Conservation (phyloP, 202 grass and related monocot genomes). For the Cymbopogon flexuosus region DNA sequence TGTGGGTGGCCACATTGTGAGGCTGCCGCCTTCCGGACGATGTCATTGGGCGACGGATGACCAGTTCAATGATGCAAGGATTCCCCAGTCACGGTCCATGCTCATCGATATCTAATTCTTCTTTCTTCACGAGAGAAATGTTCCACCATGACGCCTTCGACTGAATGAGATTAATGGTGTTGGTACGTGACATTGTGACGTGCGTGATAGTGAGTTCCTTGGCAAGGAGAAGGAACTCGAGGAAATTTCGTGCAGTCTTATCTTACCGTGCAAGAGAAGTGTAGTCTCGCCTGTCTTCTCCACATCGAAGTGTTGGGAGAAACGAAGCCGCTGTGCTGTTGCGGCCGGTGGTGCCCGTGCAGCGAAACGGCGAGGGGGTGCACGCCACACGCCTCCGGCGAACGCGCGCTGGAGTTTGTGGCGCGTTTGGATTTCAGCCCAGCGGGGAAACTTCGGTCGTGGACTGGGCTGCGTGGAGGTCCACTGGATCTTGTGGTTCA, state of each 20-base stretch:
- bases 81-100: background rate
- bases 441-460: background rate
- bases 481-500: background rate
- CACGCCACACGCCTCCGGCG: background rate
- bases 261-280: background rate
- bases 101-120: background rate
- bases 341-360: background rate
- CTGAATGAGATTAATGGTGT: too few relatives aligned
- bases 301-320: too few relatives aligned
- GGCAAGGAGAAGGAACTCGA: background rate
- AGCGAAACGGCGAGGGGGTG: background rate
- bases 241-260: background rate
- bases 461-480: background rate
- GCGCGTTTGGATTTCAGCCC: background rate
- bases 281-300: too few relatives aligned
- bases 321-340: too few relatives aligned
- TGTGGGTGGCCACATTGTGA: constrained; percentile 32
- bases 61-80: background rate
- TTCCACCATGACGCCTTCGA: background rate
- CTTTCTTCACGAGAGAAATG: background rate
- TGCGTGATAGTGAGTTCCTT: background rate
- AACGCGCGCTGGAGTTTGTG: too few relatives aligned
- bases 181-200: background rate
- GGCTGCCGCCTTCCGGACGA: constrained; percentile 13
- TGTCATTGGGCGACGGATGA: background rate